phyloP scores from a whole-genome alignment of 1,139 yeast genomes.

The Saccharomyces pastorianus region DNA sequence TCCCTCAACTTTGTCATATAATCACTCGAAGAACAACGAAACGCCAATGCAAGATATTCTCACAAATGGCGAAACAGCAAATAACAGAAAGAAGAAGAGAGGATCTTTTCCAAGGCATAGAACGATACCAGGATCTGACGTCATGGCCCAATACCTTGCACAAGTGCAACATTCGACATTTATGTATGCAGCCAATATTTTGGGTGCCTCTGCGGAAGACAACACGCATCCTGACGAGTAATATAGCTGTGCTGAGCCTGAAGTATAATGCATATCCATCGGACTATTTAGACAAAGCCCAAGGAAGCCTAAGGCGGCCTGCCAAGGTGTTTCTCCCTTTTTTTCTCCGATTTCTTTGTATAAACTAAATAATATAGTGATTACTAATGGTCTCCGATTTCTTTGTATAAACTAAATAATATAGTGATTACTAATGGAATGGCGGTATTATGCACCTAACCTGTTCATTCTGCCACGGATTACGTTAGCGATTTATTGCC shows the following conservation, averaged over 20 bases:
- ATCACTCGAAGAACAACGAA: background rate
- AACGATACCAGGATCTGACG: conserved; percentile 58
- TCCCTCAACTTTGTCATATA: conserved; percentile 1
- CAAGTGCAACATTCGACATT: conserved; percentile 57
- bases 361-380: background rate
- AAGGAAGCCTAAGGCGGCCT: background rate
- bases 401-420: background rate
- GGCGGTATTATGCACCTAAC: background rate
- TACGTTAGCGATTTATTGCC: background rate
- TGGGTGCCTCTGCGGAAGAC: conserved; percentile 34
- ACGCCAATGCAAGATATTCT: background rate
- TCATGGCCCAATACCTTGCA: conserved; percentile 70
- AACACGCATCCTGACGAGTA: conserved; percentile 19
- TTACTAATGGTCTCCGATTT: background rate
- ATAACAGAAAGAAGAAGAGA: conserved; percentile 7
- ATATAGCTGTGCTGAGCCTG: background rate
- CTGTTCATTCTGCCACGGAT: background rate
- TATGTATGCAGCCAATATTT: conserved; percentile 48
- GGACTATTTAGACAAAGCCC: background rate
- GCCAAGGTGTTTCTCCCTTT: background rate
- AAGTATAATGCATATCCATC: background rate
- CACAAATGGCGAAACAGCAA: background rate
- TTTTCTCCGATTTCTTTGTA: background rate
- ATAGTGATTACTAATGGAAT: background rate
- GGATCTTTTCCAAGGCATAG: conserved; percentile 14